Evolutionary conservation across 768 basidiomycete genomes (phyloP), one percentile per base, ranked within the genome.

Genomic region (Coprinellus micaceus): DNA sequence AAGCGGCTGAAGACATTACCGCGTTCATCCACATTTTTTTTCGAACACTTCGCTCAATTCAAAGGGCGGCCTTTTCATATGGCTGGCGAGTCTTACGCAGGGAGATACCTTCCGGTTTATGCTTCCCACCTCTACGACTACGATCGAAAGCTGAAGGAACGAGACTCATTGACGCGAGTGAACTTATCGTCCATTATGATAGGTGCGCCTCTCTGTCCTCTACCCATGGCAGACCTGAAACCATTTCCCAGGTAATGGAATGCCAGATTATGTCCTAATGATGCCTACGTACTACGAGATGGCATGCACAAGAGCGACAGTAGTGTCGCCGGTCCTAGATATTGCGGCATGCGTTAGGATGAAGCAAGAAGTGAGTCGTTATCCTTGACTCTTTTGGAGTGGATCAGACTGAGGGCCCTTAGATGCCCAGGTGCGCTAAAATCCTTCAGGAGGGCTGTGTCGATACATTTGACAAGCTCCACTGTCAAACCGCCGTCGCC

Each of bases 111-210:
- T 1, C 88, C 86, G 0, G 71, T 87, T 1, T 92, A 91, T 58
- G 90, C 89, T 0, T 79, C 86, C 13, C 85, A 86, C 26, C 82
- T 93, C 9, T 80, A 84, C 50, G 91, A 92, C 68, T 81, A 85
- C 58, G 91, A 93, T 66, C 64, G 69, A 39, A 67, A 74, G 29
- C 74, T 86, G 11, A 67, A 74, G 40, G 69, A 75, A 21, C 81
- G 72, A 10, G 86, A 78, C 67, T 5, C 6, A 7, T 15, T 85
- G 78, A 59, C 78, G 69, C 61, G 74, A 60, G 60, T 92, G 61
- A 91, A 91, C 65, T 71, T 92, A 2, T 71, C 80, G 56, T 86
- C 82, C 56, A 76, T 88, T n/a, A 72, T 91, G 66, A 91, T 91
- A 53, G 89, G 86, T 60, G 4, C 46, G 46, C 24, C 40, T 43